A percentile compares a stretch with the other conserved stretches of the same genome.
Evolutionary conservation across 768 basidiomycete species (phyloP).

Genomic region (Butyriboletus loyo): DNA sequence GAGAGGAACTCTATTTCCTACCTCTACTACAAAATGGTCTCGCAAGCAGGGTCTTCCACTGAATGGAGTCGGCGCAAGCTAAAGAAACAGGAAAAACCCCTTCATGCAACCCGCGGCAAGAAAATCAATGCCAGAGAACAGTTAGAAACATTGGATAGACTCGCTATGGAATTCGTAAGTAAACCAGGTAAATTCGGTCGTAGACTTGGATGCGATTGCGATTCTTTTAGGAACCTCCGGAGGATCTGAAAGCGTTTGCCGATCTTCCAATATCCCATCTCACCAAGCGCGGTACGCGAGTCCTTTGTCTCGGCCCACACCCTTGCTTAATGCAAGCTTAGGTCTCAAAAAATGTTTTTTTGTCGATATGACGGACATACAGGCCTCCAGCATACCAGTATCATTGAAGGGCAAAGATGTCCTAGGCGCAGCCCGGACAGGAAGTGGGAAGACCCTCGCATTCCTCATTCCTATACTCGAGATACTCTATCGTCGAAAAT

Average conservation of each 20-base stretch:
- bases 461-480: constrained; percentile 70
- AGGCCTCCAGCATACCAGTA: constrained; percentile 55
- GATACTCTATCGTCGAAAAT: constrained; percentile 58
- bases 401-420: constrained; percentile 64
- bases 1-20: neutral
- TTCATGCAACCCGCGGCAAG: constrained; percentile 34
- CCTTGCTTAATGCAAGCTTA: constrained; percentile 24
- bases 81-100: constrained; percentile 13
- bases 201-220: constrained; percentile 9
- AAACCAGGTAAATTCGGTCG: neutral
- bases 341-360: constrained; percentile 88
- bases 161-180: constrained; percentile 52
- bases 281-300: constrained; percentile 63
- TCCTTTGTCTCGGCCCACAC: neutral
- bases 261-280: constrained; percentile 75
- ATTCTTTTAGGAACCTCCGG: constrained; percentile 45
- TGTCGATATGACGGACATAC: constrained; percentile 82
- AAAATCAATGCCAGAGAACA: constrained; percentile 47
- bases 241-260: constrained; percentile 52
- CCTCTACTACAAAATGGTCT: constrained; percentile 9
- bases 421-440: constrained; percentile 66
- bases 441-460: constrained; percentile 73
- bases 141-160: constrained; percentile 47
- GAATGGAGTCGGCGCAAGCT: constrained; percentile 6
- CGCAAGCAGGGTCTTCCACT: constrained; percentile 19